phyloP scores from a whole-genome alignment of 2,329 filamentous ascomycete genomes.

The Penicillium occitanis region DNA sequence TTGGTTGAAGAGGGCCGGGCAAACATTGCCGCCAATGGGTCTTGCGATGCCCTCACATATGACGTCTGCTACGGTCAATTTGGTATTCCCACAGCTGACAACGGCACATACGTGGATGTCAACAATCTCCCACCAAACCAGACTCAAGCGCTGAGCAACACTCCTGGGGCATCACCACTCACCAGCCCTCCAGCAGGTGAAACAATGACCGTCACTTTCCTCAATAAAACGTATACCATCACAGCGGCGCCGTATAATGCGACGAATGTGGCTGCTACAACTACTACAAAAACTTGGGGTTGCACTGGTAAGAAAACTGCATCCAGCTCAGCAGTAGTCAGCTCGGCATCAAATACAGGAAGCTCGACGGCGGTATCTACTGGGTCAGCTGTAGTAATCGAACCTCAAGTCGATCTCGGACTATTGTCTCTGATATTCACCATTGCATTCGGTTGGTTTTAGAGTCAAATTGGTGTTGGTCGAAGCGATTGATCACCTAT shows the following conservation, averaged over 20 bases:
- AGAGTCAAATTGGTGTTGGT: background rate
- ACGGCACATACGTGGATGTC: slow-evolving; percentile 9
- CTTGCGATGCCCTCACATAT: slow-evolving; percentile 7
- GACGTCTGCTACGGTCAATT: slow-evolving; percentile 7
- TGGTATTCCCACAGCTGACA: slow-evolving; percentile 1
- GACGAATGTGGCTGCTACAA: background rate
- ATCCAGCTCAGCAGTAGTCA: background rate
- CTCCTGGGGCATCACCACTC: background rate
- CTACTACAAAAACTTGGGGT: background rate
- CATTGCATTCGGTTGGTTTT: background rate
- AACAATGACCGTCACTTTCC: slow-evolving; percentile 8
- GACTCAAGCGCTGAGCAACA: slow-evolving; percentile 2
- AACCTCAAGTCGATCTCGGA: background rate
- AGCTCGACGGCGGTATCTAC: background rate
- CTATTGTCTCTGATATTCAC: background rate
- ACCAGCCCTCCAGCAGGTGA: slow-evolving; percentile 6
- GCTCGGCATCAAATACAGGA: background rate
- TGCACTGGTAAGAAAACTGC: background rate
- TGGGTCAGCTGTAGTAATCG: background rate
- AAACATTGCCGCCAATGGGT: slow-evolving; percentile 8
- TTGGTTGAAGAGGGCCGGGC: slow-evolving; percentile 6
- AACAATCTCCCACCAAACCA: slow-evolving; percentile 11
- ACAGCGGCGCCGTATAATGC: slow-evolving; percentile 1
- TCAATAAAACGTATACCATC: background rate
- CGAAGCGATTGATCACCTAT: background rate